Base-by-base conservation (phyloP, 345 rosid genomes). In the Gynandropsis gynandra region DNA sequence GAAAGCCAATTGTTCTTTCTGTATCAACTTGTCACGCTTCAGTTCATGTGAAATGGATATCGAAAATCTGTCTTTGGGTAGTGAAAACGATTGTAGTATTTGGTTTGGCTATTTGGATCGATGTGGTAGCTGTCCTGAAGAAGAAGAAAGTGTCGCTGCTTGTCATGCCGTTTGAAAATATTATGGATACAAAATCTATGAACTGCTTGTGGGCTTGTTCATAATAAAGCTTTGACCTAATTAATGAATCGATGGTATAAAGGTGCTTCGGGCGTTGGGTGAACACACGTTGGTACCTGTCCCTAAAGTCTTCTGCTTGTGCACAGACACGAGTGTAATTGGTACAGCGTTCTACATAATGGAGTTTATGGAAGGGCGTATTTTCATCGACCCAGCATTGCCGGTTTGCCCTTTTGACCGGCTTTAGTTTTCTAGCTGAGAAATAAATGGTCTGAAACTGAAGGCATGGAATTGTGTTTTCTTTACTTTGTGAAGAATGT, bases 361-460 rank as follows among this genome's bases (percentile, higher is more conserved):
- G 98, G 98, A 92, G 72, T 82, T 67, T 52, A 70, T 92, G 77
- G 93, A 92, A 74, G 98, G 96, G 1, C 78, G 96, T 16, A 81
- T 92, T 40, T 92, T 80, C 57, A 31, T 85, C 7, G 95, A 92
- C 59, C 84, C 86, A 0, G 64, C 63, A 57, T 74, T 92, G 47
- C 90, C 79, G 43, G 93, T 92, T 72, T 18, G 67, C 31, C 9
- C 5, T 59, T 62, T 24, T 45, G 32, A 10, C 9, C 32, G 15
- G 59, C 8, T 10, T 1, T 8, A 10, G 18, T 44, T 64, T 24
- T 31, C 39, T 45, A 45, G 16, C 50, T 41, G 47, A 2, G 47
- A 34, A 38, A 48, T 11, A 18, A 63, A 5, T 37, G 15, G 8
- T 37, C 15, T 3, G 19, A 24, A 50, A 4, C 9, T 3, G 7